phyloP scores from a whole-genome alignment of 2,329 filamentous ascomycete species.

The Penicillium thymicola region DNA sequence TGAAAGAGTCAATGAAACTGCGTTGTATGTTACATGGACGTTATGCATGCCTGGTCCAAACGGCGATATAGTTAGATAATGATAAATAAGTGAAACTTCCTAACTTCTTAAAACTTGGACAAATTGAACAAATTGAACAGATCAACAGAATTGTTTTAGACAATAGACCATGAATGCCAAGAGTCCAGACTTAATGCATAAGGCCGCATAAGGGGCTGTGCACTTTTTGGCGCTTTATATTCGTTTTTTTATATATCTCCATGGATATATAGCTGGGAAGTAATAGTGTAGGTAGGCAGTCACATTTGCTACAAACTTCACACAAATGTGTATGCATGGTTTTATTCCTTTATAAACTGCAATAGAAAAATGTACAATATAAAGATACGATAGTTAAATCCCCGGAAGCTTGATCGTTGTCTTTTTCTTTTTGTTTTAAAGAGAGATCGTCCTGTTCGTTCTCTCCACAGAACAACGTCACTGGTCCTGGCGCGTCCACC shows the following conservation, averaged over 20 bases:
- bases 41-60: conserved; percentile 11
- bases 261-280: background rate
- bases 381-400: background rate
- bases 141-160: too few species aligned
- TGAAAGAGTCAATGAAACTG: background rate
- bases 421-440: background rate
- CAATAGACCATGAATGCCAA: background rate
- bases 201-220: conserved; percentile 3
- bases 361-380: background rate
- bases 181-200: background rate
- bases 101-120: background rate
- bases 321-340: background rate
- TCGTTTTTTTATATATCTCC: background rate
- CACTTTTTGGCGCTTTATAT: background rate
- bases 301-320: background rate
- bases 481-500: conserved; percentile 16
- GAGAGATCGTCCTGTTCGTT: conserved; percentile 1
- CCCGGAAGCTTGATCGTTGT: background rate
- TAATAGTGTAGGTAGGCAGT: background rate
- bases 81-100: background rate
- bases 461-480: conserved; percentile 22
- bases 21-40: conserved; percentile 3
- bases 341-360: background rate
- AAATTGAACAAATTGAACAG: too few species aligned
- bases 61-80: conserved; percentile 1